Conservation (phyloP, 2,329 filamentous ascomycete genomes). For the Trichoderma atroviride region DNA sequence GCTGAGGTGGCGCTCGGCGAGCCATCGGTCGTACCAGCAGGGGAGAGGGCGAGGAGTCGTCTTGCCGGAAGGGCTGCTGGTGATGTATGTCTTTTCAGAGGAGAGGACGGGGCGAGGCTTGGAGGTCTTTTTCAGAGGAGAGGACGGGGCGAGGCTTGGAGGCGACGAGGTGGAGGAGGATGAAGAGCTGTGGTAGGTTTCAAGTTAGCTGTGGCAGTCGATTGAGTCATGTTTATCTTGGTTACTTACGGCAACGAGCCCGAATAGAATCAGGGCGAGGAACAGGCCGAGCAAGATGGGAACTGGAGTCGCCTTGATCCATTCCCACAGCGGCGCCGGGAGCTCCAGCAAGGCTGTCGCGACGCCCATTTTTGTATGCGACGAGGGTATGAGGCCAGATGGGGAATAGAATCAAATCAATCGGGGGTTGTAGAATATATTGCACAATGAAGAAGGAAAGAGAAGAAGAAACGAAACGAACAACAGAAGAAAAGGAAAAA, state of each 20-base stretch:
- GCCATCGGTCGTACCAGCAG: slow-evolving; percentile 84
- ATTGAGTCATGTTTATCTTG: slow-evolving; percentile 34
- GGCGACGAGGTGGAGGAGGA: slow-evolving; percentile 72
- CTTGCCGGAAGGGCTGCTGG: slow-evolving; percentile 63
- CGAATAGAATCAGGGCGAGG: slow-evolving; percentile 39
- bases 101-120: slow-evolving; percentile 72
- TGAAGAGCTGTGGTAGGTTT: slow-evolving; percentile 52
- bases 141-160: slow-evolving; percentile 75
- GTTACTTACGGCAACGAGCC: slow-evolving; percentile 44
- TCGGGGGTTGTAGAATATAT: slow-evolving; percentile 14
- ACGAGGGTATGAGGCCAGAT: not conserved
- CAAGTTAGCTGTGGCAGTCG: not conserved
- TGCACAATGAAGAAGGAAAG: not conserved
- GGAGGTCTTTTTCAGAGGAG: slow-evolving; percentile 84
- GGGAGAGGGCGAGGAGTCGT: slow-evolving; percentile 59
- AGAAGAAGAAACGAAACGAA: not conserved
- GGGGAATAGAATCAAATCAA: not conserved
- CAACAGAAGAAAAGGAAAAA: not conserved
- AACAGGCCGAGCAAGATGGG: slow-evolving; percentile 44
- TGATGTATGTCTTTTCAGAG: slow-evolving; percentile 85
- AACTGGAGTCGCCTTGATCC: slow-evolving; percentile 44
- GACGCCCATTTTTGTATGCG: slow-evolving; percentile 27
- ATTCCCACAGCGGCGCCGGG: slow-evolving; percentile 42
- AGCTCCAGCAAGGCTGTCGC: slow-evolving; percentile 35
- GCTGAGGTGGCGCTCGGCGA: slow-evolving; percentile 59